These are phyloP conservation scores for Trichoderma asperelloides DNA, from an alignment of 495 filamentous ascomycete genomes.

Conservation along the genomic window DNA sequence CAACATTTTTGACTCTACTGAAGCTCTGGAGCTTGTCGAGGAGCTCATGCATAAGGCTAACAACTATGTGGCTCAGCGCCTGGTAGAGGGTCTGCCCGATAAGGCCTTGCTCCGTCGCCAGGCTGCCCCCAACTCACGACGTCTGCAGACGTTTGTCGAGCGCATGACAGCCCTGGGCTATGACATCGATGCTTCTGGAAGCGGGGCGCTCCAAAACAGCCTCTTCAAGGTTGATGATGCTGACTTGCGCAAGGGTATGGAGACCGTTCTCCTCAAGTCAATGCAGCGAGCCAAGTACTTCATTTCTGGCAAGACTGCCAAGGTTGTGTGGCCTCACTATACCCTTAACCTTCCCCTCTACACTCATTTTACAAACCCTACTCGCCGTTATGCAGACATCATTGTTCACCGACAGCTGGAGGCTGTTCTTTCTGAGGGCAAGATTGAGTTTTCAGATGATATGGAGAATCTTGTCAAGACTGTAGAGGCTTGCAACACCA, in stretches of 20 bases:
- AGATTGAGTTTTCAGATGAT: slow-evolving; percentile 82
- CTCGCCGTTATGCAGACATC: slow-evolving; percentile 88
- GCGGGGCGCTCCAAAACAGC: slow-evolving; percentile 83
- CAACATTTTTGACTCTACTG: slow-evolving; percentile 88
- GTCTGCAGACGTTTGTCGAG: slow-evolving; percentile 82
- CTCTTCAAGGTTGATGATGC: slow-evolving; percentile 82
- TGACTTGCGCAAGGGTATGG: slow-evolving; percentile 92
- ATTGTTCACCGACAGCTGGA: slow-evolving; percentile 95
- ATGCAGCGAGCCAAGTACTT: slow-evolving; percentile 96
- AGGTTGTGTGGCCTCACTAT: slow-evolving; percentile 76
- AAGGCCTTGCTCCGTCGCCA: slow-evolving; percentile 90
- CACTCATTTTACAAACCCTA: slow-evolving; percentile 95
- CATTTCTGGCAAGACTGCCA: slow-evolving; percentile 62
- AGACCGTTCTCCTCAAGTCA: slow-evolving; percentile 84
- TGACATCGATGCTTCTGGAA: slow-evolving; percentile 80
- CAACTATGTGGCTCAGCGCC: slow-evolving; percentile 75
- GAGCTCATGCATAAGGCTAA: slow-evolving; percentile 91
- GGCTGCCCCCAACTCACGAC: slow-evolving; percentile 72
- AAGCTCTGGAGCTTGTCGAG: slow-evolving; percentile 87
- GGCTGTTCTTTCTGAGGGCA: slow-evolving; percentile 69
- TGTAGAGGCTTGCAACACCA: slow-evolving; percentile 92
- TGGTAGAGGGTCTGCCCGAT: slow-evolving; percentile 70
- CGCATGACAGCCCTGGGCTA: slow-evolving; percentile 87
- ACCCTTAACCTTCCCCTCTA: slow-evolving; percentile 87
- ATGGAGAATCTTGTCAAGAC: slow-evolving; percentile 82